A percentile compares a stretch with the other conserved stretches of the same genome.
phyloP scores from a whole-genome alignment of 805 yeast genomes.

The Brettanomyces custersianus region DNA sequence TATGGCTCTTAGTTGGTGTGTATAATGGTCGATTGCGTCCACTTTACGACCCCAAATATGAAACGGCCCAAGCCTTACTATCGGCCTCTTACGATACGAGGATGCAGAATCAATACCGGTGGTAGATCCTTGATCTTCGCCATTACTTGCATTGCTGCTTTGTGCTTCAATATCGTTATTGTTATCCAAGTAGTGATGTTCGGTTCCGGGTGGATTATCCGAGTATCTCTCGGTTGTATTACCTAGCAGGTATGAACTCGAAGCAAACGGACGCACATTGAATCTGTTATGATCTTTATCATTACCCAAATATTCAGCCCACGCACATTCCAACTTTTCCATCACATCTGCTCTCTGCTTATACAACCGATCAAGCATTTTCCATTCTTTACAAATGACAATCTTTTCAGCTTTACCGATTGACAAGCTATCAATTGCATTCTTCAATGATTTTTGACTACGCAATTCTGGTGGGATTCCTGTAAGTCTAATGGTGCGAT shows the following conservation, averaged over 20 bases:
- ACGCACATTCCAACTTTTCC: slow-evolving; percentile 52
- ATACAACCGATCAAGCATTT: slow-evolving; percentile 56
- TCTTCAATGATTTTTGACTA: slow-evolving; percentile 56
- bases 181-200: not conserved
- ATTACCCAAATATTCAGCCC: slow-evolving; percentile 61
- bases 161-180: slow-evolving; percentile 6
- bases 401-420: slow-evolving; percentile 75
- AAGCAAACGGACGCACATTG: slow-evolving; percentile 19
- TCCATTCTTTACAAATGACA: slow-evolving; percentile 85
- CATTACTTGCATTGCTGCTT: not conserved
- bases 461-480: slow-evolving; percentile 84
- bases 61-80: slow-evolving; percentile 45
- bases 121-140: not conserved
- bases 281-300: slow-evolving; percentile 11
- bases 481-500: slow-evolving; percentile 76
- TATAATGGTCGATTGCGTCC: slow-evolving; percentile 75
- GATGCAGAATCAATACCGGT: not conserved
- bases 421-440: slow-evolving; percentile 68
- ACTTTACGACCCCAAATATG: slow-evolving; percentile 62
- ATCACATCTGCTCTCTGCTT: slow-evolving; percentile 47
- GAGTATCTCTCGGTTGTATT: slow-evolving; percentile 11
- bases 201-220: slow-evolving; percentile 8
- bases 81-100: slow-evolving; percentile 49
- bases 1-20: slow-evolving; percentile 54
- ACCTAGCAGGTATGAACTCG: slow-evolving; percentile 17